These are phyloP conservation scores for Cephalotrichum gorgonifer DNA, from an alignment of 2,329 filamentous ascomycete genomes.

Conservation along the genomic window DNA sequence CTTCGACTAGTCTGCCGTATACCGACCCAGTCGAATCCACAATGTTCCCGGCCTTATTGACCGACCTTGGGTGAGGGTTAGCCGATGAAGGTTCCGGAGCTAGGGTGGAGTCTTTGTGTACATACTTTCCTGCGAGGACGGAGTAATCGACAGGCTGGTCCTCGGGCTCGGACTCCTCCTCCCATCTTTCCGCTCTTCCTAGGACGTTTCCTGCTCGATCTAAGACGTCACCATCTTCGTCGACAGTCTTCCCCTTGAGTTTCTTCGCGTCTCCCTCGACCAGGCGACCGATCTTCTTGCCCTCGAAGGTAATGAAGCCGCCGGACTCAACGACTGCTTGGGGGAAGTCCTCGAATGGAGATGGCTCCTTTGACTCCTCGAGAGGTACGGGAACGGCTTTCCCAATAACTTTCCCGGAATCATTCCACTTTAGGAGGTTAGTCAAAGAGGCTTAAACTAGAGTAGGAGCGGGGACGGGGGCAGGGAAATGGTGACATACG, in stretches of 20 bases:
- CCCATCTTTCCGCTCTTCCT: conserved; percentile 59
- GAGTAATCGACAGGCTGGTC: conserved; percentile 45
- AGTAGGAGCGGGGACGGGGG: too few relatives aligned
- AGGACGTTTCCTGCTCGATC: conserved; percentile 58
- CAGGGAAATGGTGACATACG: too few relatives aligned
- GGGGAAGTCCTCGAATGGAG: conserved; percentile 49
- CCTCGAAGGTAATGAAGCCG: conserved; percentile 41
- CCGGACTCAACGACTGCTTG: conserved; percentile 41
- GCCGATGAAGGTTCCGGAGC: too few relatives aligned
- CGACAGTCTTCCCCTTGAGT: conserved; percentile 54
- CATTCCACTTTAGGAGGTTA: too few relatives aligned
- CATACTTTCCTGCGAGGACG: conserved; percentile 55
- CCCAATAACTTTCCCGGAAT: conserved; percentile 59
- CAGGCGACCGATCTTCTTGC: conserved; percentile 47
- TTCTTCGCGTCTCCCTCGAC: conserved; percentile 54
- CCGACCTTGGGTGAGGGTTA: too few relatives aligned
- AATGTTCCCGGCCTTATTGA: conserved; percentile 59
- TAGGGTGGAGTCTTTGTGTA: too few relatives aligned
- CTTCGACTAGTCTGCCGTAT: conserved; percentile 57
- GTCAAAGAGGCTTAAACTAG: too few relatives aligned
- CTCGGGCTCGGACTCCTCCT: conserved; percentile 36
- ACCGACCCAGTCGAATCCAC: conserved; percentile 44
- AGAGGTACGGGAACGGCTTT: conserved; percentile 43
- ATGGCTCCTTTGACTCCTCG: conserved; percentile 33
- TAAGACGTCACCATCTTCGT: conserved; percentile 58